Evolutionary conservation across 2,329 filamentous ascomycete genomes (phyloP).

Genomic region (Talaromyces sp.): DNA sequence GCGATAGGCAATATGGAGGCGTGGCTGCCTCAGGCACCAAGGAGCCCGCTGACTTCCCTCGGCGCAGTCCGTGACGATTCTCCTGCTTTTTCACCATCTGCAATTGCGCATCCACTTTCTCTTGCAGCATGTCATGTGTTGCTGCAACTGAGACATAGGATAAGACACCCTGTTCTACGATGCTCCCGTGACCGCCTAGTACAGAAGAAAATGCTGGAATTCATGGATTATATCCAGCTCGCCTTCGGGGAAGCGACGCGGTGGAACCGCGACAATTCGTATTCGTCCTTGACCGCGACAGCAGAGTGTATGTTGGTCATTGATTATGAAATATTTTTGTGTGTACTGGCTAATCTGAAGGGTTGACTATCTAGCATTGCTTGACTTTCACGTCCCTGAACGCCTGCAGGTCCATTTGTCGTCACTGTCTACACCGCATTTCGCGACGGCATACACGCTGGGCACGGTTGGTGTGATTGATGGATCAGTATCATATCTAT

Average conservation of each 20-base stretch:
- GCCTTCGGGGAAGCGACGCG: conserved; percentile 80
- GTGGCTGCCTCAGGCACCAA: conserved; percentile 5
- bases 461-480: conserved; percentile 87
- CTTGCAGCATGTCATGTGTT: neutral
- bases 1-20: conserved; percentile 4
- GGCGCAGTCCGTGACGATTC: neutral
- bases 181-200: neutral
- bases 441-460: conserved; percentile 88
- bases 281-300: conserved; percentile 77
- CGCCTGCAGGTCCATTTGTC: conserved; percentile 83
- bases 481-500: conserved; percentile 94
- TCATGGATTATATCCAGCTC: conserved; percentile 94
- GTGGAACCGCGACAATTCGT: conserved; percentile 91
- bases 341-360: neutral
- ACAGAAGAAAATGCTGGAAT: conserved; percentile 68
- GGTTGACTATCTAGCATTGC: conserved; percentile 53
- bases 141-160: neutral
- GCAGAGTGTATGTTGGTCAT: conserved; percentile 57
- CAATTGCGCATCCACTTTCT: neutral
- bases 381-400: conserved; percentile 81
- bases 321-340: neutral
- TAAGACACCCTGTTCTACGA: neutral
- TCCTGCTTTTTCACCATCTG: neutral
- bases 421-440: conserved; percentile 84
- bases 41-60: neutral